phyloP scores from a whole-genome alignment of 2,329 filamentous ascomycete species.

The Chlorencoelia australis region DNA sequence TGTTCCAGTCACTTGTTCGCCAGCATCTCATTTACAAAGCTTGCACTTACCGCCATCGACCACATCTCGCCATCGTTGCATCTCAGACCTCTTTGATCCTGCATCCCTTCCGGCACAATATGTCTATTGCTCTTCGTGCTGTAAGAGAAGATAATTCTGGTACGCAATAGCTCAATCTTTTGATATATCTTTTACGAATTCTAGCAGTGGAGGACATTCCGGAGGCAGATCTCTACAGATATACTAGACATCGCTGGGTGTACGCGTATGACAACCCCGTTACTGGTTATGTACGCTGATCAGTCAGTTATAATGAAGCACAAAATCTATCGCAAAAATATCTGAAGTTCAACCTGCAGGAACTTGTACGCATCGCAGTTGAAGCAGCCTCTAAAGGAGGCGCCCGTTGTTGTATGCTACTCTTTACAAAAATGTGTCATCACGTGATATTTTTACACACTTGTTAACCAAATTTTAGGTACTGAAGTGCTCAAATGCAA shows the following conservation, averaged over 20 bases:
- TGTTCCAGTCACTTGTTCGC: not conserved
- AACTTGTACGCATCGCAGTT: conserved; percentile 5
- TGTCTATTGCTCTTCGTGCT: conserved; percentile 2
- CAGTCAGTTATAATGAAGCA: conserved; percentile 3
- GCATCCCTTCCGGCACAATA: not conserved
- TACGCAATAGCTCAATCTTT: conserved; percentile 1
- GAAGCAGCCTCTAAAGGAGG: conserved; percentile 3
- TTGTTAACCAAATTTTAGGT: not conserved
- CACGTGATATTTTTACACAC: not conserved
- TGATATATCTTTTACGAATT: conserved; percentile 1
- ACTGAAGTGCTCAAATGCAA: conserved; percentile 15
- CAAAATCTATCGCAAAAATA: conserved; percentile 4
- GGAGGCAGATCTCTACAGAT: conserved; percentile 4
- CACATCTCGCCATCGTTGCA: conserved; percentile 1
- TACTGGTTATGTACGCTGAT: not conserved
- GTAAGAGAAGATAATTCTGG: conserved; percentile 1
- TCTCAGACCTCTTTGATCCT: conserved; percentile 1
- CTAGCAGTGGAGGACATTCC: conserved; percentile 5
- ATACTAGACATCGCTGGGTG: conserved; percentile 5
- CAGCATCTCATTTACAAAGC: not conserved
- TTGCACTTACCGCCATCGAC: not conserved
- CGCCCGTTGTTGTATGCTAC: conserved; percentile 7
- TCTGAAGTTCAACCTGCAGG: conserved; percentile 9
- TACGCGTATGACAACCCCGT: not conserved
- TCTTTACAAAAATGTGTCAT: not conserved